Conservation (phyloP, 176 grass and related monocot genomes). For the Lolium multiflorum region DNA sequence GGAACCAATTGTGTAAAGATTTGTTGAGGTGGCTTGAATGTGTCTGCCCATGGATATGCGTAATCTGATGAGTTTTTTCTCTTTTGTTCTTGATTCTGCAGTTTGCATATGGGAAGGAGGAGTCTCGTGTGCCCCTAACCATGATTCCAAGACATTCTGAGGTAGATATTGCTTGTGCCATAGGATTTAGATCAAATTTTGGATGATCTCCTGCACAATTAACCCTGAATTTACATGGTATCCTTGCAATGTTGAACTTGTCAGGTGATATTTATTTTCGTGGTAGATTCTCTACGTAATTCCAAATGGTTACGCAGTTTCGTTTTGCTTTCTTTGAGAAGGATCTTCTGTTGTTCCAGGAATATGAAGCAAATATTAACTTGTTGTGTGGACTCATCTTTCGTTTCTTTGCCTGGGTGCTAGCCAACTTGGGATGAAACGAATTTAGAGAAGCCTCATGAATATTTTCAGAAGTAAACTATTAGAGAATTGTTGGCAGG, state of each 20-base stretch:
- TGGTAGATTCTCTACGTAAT: background rate
- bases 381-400: background rate
- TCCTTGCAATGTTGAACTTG: background rate
- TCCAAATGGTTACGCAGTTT: background rate
- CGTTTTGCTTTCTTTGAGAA: slow-evolving; percentile 3
- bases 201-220: slow-evolving; percentile 14
- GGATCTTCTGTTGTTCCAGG: background rate
- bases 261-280: background rate
- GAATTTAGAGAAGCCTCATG: background rate
- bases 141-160: slow-evolving; percentile 25
- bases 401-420: slow-evolving; percentile 5
- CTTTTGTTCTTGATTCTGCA: slow-evolving; percentile 42
- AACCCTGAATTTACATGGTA: background rate
- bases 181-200: background rate
- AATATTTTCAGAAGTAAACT: slow-evolving; percentile 5
- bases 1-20: background rate
- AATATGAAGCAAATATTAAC: background rate
- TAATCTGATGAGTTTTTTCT: slow-evolving; percentile 28
- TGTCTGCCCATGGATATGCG: slow-evolving; percentile 10
- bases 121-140: background rate
- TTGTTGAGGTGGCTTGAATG: background rate
- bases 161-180: slow-evolving; percentile 24
- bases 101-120: slow-evolving; percentile 51
- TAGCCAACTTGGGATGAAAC: slow-evolving; percentile 1
- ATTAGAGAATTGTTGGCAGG: slow-evolving; percentile 9